Evolutionary conservation across 148 eudicot genomes (phyloP).

Genomic region (Mesembryanthemum crystallinum): DNA sequence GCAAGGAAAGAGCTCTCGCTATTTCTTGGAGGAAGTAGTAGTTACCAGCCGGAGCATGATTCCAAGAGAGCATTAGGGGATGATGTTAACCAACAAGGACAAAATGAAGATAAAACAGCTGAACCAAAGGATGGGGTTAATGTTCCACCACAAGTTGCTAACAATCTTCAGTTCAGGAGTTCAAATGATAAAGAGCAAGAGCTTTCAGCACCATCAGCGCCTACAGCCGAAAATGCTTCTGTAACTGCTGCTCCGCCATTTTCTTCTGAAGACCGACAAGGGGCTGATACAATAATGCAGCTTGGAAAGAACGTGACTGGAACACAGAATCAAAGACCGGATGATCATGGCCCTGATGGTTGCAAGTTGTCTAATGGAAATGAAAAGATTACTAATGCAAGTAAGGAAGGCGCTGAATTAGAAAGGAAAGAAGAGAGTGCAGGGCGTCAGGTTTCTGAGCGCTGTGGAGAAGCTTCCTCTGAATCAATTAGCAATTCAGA

Average conservation of each 20-base stretch:
- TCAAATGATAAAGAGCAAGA: constrained; percentile 18
- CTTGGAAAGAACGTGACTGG: constrained; percentile 18
- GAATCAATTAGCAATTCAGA: constrained; percentile 27
- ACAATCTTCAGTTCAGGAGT: constrained; percentile 3
- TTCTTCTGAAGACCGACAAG: constrained; percentile 15
- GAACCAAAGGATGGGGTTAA: constrained; percentile 24
- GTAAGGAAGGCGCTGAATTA: constrained; percentile 7
- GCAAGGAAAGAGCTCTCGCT: constrained; percentile 50
- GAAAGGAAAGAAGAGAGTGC: constrained; percentile 13
- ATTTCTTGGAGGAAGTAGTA: constrained; percentile 40
- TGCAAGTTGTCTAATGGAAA: constrained; percentile 19
- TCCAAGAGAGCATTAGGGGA: constrained; percentile 13
- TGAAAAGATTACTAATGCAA: not conserved
- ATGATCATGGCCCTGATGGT: constrained; percentile 19
- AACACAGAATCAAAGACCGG: constrained; percentile 20
- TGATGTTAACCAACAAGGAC: constrained; percentile 26
- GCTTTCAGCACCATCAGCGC: constrained; percentile 20
- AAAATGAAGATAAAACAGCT: constrained; percentile 19
- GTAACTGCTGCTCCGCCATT: not conserved
- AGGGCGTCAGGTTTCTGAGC: constrained; percentile 19
- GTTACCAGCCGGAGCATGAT: constrained; percentile 18
- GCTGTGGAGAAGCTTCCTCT: constrained; percentile 17
- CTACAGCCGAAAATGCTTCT: not conserved
- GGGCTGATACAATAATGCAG: constrained; percentile 17
- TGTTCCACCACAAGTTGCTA: constrained; percentile 10